A percentile compares a stretch with the other conserved stretches of the same genome.
phyloP scores from a whole-genome alignment of 176 grass and related monocot genomes.

The Oryza nivara region DNA sequence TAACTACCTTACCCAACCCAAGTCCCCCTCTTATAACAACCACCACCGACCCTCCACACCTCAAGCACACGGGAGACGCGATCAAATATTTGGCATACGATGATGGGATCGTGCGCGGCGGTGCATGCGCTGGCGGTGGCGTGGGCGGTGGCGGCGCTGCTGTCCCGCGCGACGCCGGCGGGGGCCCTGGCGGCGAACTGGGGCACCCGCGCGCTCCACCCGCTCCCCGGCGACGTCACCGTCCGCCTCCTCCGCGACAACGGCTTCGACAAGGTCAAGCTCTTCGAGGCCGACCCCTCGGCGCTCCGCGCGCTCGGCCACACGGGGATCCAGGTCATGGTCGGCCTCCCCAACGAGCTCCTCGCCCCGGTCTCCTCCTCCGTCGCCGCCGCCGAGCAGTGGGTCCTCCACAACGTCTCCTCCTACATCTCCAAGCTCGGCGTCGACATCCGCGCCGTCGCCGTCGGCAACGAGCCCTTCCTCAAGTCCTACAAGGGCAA shows the following conservation, averaged over 20 bases:
- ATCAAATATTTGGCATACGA: no score
- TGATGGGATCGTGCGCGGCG: slow-evolving; percentile 46
- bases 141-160: slow-evolving; percentile 46
- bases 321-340: slow-evolving; percentile 90
- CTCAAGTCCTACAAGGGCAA: slow-evolving; percentile 83
- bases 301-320: slow-evolving; percentile 71
- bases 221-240: slow-evolving; percentile 64
- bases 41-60: not conserved
- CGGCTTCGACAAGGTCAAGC: slow-evolving; percentile 76
- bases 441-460: slow-evolving; percentile 83
- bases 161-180: slow-evolving; percentile 43
- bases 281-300: slow-evolving; percentile 73
- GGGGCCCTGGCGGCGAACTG: slow-evolving; percentile 76
- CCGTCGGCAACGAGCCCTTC: slow-evolving; percentile 95
- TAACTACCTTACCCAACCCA: not conserved
- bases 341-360: slow-evolving; percentile 90
- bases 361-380: slow-evolving; percentile 54
- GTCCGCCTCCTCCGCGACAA: slow-evolving; percentile 80
- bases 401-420: slow-evolving; percentile 86
- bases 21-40: not conserved
- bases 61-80: no score
- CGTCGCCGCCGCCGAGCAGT: slow-evolving; percentile 73
- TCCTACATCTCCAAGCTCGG: slow-evolving; percentile 70
- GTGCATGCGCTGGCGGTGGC: slow-evolving; percentile 40
- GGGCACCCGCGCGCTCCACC: slow-evolving; percentile 63